Evolutionary conservation across 176 grass and related monocot species (phyloP), one percentile per base, ranked within the genome.

Genomic region (Lolium multiflorum): DNA sequence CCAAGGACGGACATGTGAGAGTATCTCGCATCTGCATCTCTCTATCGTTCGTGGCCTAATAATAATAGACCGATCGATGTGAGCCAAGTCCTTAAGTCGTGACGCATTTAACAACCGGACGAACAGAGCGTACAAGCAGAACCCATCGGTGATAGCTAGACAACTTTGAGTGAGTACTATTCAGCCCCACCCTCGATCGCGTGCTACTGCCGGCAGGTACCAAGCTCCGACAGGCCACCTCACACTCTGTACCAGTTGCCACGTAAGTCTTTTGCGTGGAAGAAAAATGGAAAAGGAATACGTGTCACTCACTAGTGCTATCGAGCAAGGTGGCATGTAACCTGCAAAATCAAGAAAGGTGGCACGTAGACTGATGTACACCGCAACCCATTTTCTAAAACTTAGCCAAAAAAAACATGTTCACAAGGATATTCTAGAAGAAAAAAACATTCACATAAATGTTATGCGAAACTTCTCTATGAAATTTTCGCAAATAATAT

Each of bases 171-270:
- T 6, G 16, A 18, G 16, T 71, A 21, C 6, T 48, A 47, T 46
- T 47, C n/a, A 25, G 48, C 70, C 62, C 62, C 62, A 25, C 70
- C 70, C 70, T 73, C 20, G 70, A n/a, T 35, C 43, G 43, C 48
- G 51, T 55, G 51, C 15, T 17, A 54, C 15, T 16, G n/a, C 70
- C 47, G 22, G 10, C 47, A 11, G n/a, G 41, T 73, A 73, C 63
- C n/a, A 12, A 13, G n/a, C 5, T 22, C 43, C 31, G 31, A 35
- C 31, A 35, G n/a, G 71, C 44, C 71, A 74, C 44, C 71, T 74
- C 71, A 25, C 12, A 15, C 71, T 24, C 43, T 41, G 38, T 71
- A 74, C 44, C 71, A 1, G 11, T 16, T 49, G 71, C 10, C 71
- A 50, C 44, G 46, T 24, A 4, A 50, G 71, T 50, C 13, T 4